Evolutionary conservation across 345 rosid species (phyloP).

Genomic region (Cardamine chenopodiifolia): DNA sequence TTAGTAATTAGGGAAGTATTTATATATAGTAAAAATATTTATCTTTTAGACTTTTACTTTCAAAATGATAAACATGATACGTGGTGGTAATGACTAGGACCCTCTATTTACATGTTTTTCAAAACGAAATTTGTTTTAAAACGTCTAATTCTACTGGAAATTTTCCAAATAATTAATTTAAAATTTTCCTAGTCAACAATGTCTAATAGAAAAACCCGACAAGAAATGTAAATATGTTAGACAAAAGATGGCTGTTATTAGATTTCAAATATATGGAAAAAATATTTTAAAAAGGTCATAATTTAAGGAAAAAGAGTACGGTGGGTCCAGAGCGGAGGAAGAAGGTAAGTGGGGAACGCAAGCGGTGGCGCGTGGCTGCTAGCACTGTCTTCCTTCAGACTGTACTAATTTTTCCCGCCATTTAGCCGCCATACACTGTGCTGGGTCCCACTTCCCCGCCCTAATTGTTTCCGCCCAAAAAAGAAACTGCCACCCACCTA

Average conservation of each 20-base stretch:
- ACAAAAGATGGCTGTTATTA: neutral
- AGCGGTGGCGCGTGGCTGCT: constrained; percentile 36
- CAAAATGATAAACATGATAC: neutral
- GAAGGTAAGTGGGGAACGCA: constrained; percentile 24
- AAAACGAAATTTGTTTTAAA: neutral
- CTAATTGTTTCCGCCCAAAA: constrained; percentile 32
- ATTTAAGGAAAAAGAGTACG: neutral
- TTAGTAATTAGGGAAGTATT: too few species aligned
- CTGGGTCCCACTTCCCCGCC: constrained; percentile 43
- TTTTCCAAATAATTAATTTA: neutral
- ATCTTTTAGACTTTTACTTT: too few species aligned
- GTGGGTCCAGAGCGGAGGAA: neutral
- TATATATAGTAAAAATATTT: too few species aligned
- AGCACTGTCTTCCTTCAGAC: constrained; percentile 22
- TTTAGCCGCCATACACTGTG: constrained; percentile 33
- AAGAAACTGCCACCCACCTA: constrained; percentile 24
- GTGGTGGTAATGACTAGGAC: neutral
- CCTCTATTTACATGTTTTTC: neutral
- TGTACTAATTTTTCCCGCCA: constrained; percentile 34
- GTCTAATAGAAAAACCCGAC: neutral
- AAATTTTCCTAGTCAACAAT: neutral
- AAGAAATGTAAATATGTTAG: neutral
- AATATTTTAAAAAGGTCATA: neutral
- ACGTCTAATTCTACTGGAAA: neutral
- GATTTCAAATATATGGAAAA: neutral